Conservation (phyloP, 1,284 basidiomycete species). For the Rhodotorula sp. region DNA sequence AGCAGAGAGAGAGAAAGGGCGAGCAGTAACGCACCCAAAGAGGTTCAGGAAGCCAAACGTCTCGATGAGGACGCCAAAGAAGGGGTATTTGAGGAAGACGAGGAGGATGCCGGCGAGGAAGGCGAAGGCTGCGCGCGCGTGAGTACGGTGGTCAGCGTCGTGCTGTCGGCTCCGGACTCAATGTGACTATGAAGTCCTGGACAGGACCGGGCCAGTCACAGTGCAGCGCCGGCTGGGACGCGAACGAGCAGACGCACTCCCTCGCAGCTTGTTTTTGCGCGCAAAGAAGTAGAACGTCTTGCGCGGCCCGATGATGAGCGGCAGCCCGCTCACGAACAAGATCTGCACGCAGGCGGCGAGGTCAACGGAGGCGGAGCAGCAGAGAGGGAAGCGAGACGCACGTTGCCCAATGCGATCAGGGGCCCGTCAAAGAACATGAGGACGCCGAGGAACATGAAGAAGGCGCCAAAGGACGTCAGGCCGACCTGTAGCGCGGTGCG, state of each 20-base stretch:
- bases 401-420: slow-evolving; percentile 94
- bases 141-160: neutral
- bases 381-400: slow-evolving; percentile 47
- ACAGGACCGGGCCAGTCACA: neutral
- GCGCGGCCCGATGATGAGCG: slow-evolving; percentile 84
- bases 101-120: slow-evolving; percentile 86
- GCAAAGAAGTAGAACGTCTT: slow-evolving; percentile 96
- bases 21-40: slow-evolving; percentile 95
- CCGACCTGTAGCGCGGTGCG: slow-evolving; percentile 61
- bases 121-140: slow-evolving; percentile 60
- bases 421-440: slow-evolving; percentile 97
- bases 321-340: slow-evolving; percentile 86
- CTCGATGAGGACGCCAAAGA: slow-evolving; percentile 90
- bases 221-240: too few species aligned
- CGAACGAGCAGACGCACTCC: slow-evolving; percentile 55
- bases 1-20: too few species aligned
- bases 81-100: slow-evolving; percentile 89
- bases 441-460: slow-evolving; percentile 95
- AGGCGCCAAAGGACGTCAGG: slow-evolving; percentile 90
- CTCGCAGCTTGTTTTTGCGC: slow-evolving; percentile 89
- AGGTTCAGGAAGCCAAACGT: slow-evolving; percentile 95
- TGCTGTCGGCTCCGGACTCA: too few species aligned
- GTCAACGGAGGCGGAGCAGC: neutral
- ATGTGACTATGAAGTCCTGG: too few species aligned
- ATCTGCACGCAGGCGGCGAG: slow-evolving; percentile 59